Conservation (phyloP, 2,329 filamentous ascomycete genomes). For the Pyrenochaeta sp. region DNA sequence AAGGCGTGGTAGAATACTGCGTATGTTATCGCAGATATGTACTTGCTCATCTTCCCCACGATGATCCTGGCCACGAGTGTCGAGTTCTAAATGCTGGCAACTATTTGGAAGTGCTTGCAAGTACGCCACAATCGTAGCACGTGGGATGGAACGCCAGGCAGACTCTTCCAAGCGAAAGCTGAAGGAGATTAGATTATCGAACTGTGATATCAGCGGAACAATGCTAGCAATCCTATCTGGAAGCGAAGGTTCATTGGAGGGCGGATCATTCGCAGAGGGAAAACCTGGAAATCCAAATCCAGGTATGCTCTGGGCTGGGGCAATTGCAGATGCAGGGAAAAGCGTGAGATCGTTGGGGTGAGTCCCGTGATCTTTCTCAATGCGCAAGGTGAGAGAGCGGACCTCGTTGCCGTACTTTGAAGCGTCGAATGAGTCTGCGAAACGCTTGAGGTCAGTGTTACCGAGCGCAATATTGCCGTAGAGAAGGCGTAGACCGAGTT, state of each 20-base stretch:
- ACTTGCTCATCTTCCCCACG: slow-evolving; percentile 3
- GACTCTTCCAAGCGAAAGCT: background rate
- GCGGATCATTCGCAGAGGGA: background rate
- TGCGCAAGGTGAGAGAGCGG: slow-evolving; percentile 1
- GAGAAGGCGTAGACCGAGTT: background rate
- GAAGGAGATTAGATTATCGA: slow-evolving; percentile 2
- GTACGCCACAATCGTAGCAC: slow-evolving; percentile 1
- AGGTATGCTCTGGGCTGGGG: background rate
- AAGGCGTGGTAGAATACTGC: background rate
- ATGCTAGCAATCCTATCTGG: background rate
- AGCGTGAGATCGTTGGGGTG: background rate
- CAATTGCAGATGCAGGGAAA: background rate
- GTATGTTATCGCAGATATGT: background rate
- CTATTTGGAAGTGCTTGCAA: slow-evolving; percentile 5
- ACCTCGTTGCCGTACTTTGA: background rate
- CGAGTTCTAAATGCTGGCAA: slow-evolving; percentile 9
- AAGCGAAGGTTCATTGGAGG: background rate
- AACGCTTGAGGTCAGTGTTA: background rate
- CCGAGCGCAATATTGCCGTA: slow-evolving; percentile 8
- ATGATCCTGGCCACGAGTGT: slow-evolving; percentile 4
- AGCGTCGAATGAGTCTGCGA: background rate
- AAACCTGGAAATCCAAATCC: background rate
- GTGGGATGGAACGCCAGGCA: background rate
- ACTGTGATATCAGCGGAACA: background rate
- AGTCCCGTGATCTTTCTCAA: background rate